Base-by-base conservation (phyloP, 495 filamentous ascomycete genomes). In the Neurospora africana region DNA sequence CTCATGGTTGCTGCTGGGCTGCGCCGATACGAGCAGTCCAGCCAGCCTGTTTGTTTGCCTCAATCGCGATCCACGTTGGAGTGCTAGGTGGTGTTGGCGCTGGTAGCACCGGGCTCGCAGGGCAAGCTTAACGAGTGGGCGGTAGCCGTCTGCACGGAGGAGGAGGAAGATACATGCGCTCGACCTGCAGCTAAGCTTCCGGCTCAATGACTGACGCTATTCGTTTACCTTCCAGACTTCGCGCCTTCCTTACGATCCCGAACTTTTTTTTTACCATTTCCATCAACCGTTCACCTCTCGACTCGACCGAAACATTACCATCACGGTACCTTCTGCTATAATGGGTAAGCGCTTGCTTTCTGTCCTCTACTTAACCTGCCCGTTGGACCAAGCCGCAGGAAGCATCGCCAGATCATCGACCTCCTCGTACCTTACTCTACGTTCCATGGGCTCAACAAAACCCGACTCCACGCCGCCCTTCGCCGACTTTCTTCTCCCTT, bases 281-380 rank as follows among this genome's bases (percentile, higher is more conserved):
- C 41, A 65, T 58, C 27, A 33, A 65, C 27, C 7, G 27, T 65
- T 65, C 53, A 33, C 30, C 27, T 30, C 27, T 65, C 33, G 53
- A 65, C 53, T 65, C 15, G 53, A 65, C 23, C 27, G 53, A 65
- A 65, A 65, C 30, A 65, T 65, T 27, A 47, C 68, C 71, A 36
- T 65, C 65, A 41, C 73, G 68, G 40, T 68, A 43, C 35, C 67
- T 65, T 65, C 70, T 75, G 68, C 83, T 82, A 72, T 79, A 79
- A 86, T 85, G 83, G 84, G 84, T 85, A 86, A 85, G 83, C 80
- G 75, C 79, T 78, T 78, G 76, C 79, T 75, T 74, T 76, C 72
- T 76, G 58, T 78, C 80, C 67, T 70, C 70, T 74, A 72, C 70
- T 76, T 38, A 76, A 76, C 58, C 69, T 75, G 73, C 71, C 75